phyloP scores from a whole-genome alignment of 2,329 filamentous ascomycete genomes.

The Nemania abortiva region DNA sequence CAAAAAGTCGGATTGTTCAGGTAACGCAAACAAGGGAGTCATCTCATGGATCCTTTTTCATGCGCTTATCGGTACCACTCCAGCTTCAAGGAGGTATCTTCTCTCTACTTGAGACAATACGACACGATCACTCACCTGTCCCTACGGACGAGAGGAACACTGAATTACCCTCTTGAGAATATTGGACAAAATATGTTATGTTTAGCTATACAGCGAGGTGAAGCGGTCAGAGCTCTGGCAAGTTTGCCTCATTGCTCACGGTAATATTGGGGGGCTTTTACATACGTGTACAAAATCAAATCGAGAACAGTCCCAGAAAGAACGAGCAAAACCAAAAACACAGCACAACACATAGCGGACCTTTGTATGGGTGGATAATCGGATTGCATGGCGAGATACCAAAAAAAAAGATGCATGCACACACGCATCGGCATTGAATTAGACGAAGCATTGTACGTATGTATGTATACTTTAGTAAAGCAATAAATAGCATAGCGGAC shows the following conservation, averaged over 20 bases:
- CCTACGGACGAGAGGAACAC: not conserved
- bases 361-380: not conserved
- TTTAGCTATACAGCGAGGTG: not conserved
- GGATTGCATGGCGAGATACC: not conserved
- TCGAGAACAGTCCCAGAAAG: not conserved
- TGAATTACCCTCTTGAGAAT: not conserved
- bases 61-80: not conserved
- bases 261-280: not conserved
- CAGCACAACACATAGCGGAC: not conserved
- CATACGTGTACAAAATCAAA: not conserved
- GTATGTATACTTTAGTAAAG: not conserved
- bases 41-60: not conserved
- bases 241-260: not conserved
- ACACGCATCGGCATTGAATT: not conserved
- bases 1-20: conserved; percentile 4
- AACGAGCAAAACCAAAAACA: not conserved
- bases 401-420: not conserved
- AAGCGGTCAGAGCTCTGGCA: not conserved
- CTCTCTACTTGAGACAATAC: not conserved
- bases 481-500: not conserved
- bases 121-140: not conserved
- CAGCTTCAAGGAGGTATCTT: not conserved
- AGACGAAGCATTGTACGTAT: not conserved
- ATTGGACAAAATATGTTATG: not conserved
- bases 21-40: not conserved